Percentiles rank a stretch among this genome's conserved stretches.
Conservation (phyloP, 495 filamentous ascomycete genomes). For the Hypoxylon rickii region DNA sequence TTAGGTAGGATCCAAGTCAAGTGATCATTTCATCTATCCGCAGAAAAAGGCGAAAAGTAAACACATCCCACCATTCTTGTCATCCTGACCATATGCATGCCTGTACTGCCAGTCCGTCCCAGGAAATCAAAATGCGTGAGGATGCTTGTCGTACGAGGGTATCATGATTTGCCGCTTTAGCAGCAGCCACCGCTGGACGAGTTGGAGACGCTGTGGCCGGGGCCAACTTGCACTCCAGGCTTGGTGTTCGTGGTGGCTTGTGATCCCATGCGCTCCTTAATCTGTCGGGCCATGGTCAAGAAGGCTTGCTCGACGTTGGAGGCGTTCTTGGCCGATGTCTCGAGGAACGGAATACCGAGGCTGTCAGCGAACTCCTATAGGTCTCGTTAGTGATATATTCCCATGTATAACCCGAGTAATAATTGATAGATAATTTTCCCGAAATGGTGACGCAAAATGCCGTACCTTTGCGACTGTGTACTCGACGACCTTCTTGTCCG, state of each 20-base stretch:
- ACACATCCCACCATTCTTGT: slow-evolving; percentile 62
- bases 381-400: slow-evolving; percentile 18
- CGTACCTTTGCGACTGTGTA: slow-evolving; percentile 98
- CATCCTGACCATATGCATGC: slow-evolving; percentile 79
- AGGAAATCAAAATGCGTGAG: slow-evolving; percentile 65
- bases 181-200: slow-evolving; percentile 92
- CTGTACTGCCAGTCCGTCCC: slow-evolving; percentile 92
- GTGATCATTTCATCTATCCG: slow-evolving; percentile 41
- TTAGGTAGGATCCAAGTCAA: slow-evolving; percentile 36
- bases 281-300: slow-evolving; percentile 99
- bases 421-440: too few species aligned
- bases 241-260: slow-evolving; percentile 95
- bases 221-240: slow-evolving; percentile 91
- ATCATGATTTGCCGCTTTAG: slow-evolving; percentile 57
- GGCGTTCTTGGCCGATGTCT: slow-evolving; percentile 99
- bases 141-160: slow-evolving; percentile 35
- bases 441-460: too few species aligned
- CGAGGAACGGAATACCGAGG: slow-evolving; percentile 98
- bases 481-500: slow-evolving; percentile 99
- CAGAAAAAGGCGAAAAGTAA: slow-evolving; percentile 33
- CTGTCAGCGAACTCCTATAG: slow-evolving; percentile 95
- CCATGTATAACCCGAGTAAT: slow-evolving; percentile 20
- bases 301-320: slow-evolving; percentile 99
- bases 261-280: slow-evolving; percentile 99
- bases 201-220: slow-evolving; percentile 92